A percentile compares a stretch with the other conserved stretches of the same genome.
These are phyloP conservation scores for Fusarium phyllophilum DNA, from an alignment of 2,329 filamentous ascomycete species.

Conservation along the genomic window DNA sequence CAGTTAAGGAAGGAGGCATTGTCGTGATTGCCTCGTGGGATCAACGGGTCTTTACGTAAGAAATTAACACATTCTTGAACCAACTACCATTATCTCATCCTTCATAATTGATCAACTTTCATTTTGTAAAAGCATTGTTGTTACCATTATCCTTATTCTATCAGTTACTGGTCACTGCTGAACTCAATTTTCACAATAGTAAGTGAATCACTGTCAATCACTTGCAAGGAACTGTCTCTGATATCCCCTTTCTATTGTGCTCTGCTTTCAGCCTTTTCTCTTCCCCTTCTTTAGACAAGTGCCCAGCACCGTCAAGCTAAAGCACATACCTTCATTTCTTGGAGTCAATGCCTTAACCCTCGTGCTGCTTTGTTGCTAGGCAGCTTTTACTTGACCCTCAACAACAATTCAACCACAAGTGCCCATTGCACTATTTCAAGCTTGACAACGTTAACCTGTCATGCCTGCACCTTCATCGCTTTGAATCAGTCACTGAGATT, in stretches of 20 bases:
- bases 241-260: neutral
- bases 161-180: neutral
- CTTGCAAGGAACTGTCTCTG: neutral
- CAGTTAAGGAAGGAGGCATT: neutral
- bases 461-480: neutral
- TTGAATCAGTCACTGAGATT: neutral
- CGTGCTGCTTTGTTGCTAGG: neutral
- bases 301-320: slow-evolving; percentile 3
- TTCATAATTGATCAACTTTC: neutral
- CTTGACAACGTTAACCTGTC: neutral
- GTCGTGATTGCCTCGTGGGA: neutral
- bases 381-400: neutral
- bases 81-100: neutral
- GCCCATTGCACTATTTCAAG: neutral
- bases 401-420: neutral
- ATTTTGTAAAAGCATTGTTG: neutral
- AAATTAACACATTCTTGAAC: neutral
- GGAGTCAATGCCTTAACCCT: neutral
- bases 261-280: neutral
- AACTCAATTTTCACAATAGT: neutral
- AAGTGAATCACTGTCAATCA: slow-evolving; percentile 12
- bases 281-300: neutral
- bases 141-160: neutral
- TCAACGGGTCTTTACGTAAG: neutral
- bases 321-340: neutral